Evolutionary conservation across 768 basidiomycete genomes (phyloP).

Genomic region (Tubosaeta brunneosetosa): DNA sequence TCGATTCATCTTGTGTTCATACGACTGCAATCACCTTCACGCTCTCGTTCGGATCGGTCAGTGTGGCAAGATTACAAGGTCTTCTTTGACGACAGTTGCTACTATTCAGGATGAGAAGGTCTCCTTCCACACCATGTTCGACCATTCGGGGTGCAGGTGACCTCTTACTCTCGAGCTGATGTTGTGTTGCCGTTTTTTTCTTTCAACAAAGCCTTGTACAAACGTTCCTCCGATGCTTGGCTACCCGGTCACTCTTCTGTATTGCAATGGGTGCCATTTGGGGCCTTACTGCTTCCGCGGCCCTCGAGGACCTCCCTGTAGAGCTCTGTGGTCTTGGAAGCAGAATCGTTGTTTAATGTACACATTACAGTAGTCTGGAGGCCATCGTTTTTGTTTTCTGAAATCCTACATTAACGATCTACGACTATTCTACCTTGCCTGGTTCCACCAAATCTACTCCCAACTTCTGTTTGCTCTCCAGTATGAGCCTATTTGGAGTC

Average conservation of each 20-base stretch:
- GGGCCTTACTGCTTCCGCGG: slow-evolving; percentile 79
- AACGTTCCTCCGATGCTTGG: slow-evolving; percentile 75
- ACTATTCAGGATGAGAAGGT: slow-evolving; percentile 28
- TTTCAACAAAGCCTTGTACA: slow-evolving; percentile 76
- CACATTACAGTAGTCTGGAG: no score
- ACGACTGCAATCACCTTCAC: slow-evolving; percentile 90
- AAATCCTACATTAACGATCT: no score
- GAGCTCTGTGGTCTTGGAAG: slow-evolving; percentile 82
- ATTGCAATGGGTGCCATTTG: slow-evolving; percentile 89
- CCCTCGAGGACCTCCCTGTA: slow-evolving; percentile 88
- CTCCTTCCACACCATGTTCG: slow-evolving; percentile 77
- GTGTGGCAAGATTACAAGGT: slow-evolving; percentile 45
- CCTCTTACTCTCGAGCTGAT: slow-evolving; percentile 76
- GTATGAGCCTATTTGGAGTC: no score
- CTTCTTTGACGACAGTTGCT: neutral
- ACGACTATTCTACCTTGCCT: no score
- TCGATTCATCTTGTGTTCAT: slow-evolving; percentile 21
- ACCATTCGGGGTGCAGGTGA: slow-evolving; percentile 92
- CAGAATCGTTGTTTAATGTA: slow-evolving; percentile 51
- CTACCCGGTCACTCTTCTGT: slow-evolving; percentile 76
- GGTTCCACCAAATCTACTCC: no score
- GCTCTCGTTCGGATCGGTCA: slow-evolving; percentile 78
- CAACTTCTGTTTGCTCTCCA: no score
- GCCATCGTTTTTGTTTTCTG: no score
- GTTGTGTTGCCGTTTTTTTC: slow-evolving; percentile 65